Percentiles rank a stretch among this genome's conserved stretches.
Evolutionary conservation across 2,329 filamentous ascomycete genomes (phyloP).

Genomic region (Claviceps digitariae): DNA sequence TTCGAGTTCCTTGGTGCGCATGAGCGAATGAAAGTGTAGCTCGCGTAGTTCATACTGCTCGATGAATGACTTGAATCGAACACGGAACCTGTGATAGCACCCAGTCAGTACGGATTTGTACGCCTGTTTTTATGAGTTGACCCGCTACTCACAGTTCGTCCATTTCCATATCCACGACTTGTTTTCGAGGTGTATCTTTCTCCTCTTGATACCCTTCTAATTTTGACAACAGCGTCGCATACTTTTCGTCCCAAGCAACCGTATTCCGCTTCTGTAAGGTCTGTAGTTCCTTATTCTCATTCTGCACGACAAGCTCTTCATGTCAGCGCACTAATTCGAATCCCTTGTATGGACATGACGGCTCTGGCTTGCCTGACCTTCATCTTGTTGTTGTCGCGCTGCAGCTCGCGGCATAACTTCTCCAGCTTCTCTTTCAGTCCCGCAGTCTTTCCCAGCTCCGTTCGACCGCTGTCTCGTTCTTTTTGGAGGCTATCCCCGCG

Average conservation of each 20-base stretch:
- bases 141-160: conserved; percentile 61
- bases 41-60: conserved; percentile 96
- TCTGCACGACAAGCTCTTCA: conserved; percentile 30
- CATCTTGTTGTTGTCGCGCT: conserved; percentile 94
- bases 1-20: conserved; percentile 91
- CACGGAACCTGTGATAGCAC: conserved; percentile 49
- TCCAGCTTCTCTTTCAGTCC: conserved; percentile 93
- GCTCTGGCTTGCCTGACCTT: conserved; percentile 46
- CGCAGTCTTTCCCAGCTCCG: conserved; percentile 79
- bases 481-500: conserved; percentile 89
- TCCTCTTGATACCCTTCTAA: conserved; percentile 81
- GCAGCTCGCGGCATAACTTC: conserved; percentile 86
- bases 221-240: conserved; percentile 66
- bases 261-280: conserved; percentile 75
- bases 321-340: conserved; percentile 12
- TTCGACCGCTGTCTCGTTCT: conserved; percentile 81
- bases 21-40: conserved; percentile 79
- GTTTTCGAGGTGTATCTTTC: conserved; percentile 69
- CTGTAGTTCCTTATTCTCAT: conserved; percentile 85
- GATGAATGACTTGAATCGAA: conserved; percentile 84
- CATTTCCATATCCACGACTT: conserved; percentile 70
- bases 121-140: conserved; percentile 7
- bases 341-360: neutral
- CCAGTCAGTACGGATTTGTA: conserved; percentile 5
- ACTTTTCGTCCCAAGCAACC: conserved; percentile 70